Evolutionary conservation across 345 rosid species (phyloP), one percentile per base, ranked within the genome.

Genomic region (Aethionema arabicum): DNA sequence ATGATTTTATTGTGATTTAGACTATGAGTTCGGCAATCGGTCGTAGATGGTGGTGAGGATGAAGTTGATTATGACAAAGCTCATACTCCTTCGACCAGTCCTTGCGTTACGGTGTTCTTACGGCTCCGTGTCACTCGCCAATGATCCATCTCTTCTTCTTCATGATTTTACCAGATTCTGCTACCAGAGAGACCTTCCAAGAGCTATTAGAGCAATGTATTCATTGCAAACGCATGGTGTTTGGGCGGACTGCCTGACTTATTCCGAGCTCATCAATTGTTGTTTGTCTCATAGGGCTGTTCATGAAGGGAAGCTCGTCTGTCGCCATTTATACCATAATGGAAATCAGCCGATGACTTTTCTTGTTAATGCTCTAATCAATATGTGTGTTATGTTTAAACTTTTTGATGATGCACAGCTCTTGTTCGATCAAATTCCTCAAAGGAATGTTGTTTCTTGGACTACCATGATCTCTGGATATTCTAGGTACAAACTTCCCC

Each of bases 381-480:
- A 51, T 29, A 72, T 87, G 84, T 81, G 72, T n/a, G 95, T 77
- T 0, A 87, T 83, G 16, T 78, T 85, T 58, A 41, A 67, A 54
- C 65, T 85, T 41, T 61, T 82, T 61, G 65, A 52, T 7, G 76
- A 72, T 0, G 87, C 85, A 4, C 70, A 69, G 70, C 33, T 31
- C 6, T 9, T 72, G 79, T 72, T 75, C 55, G 79, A 75, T 3
- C 21, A 62, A 75, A 68, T 78, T 72, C 67, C 75, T 58, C 41
- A 68, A 1, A 72, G 77, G 52, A 65, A 72, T 35, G 75, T 75
- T 72, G 56, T 75, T 65, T 77, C 95, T 35, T 87, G 95, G 95
- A 87, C 95, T n/a, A 83, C 91, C 0, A 59, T 87, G 69, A 83
- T 87, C 30, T 75, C 89, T 31, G 91, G 85, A 60, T 84, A 70